These are phyloP conservation scores for Chlorella sp. DNA, from an alignment of 139 green algal genomes.

Conservation along the genomic window DNA sequence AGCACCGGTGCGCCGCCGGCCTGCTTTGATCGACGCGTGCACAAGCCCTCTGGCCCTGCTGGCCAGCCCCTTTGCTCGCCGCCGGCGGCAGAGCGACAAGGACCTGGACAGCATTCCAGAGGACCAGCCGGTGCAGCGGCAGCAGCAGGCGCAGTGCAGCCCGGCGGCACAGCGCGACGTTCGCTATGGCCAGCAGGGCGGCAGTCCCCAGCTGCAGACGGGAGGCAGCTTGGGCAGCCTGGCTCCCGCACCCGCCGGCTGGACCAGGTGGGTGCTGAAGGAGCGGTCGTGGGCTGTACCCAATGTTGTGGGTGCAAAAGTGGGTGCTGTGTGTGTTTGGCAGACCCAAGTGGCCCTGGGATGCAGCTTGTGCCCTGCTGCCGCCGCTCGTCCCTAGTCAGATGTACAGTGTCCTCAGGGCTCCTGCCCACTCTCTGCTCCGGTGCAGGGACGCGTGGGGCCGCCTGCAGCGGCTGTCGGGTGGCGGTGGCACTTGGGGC, in stretches of 20 bases:
- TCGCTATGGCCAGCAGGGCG: too few relatives aligned
- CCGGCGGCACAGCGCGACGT: not conserved
- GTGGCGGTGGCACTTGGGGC: not conserved
- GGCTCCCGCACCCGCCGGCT: not conserved
- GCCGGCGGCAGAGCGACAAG: not conserved
- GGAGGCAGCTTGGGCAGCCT: not conserved
- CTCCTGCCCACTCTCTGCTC: too few relatives aligned
- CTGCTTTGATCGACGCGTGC: not conserved
- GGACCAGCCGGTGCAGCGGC: too few relatives aligned
- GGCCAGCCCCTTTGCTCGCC: conserved; percentile 1
- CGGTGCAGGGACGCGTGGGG: conserved; percentile 21
- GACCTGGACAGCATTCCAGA: too few relatives aligned
- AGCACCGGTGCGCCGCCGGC: not conserved
- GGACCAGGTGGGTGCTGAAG: not conserved
- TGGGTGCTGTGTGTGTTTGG: too few relatives aligned
- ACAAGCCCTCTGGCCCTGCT: conserved; percentile 5
- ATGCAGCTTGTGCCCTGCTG: too few relatives aligned
- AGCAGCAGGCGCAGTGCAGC: too few relatives aligned
- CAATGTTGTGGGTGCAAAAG: too few relatives aligned
- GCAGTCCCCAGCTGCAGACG: not conserved
- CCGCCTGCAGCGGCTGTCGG: conserved; percentile 12
- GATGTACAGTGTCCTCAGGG: too few relatives aligned
- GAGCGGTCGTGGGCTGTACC: not conserved
- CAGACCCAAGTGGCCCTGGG: too few relatives aligned
- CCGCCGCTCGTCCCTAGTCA: too few relatives aligned